Conservation (phyloP, 108 stramenopile genomes). For the Nannochloropsis granulata region DNA sequence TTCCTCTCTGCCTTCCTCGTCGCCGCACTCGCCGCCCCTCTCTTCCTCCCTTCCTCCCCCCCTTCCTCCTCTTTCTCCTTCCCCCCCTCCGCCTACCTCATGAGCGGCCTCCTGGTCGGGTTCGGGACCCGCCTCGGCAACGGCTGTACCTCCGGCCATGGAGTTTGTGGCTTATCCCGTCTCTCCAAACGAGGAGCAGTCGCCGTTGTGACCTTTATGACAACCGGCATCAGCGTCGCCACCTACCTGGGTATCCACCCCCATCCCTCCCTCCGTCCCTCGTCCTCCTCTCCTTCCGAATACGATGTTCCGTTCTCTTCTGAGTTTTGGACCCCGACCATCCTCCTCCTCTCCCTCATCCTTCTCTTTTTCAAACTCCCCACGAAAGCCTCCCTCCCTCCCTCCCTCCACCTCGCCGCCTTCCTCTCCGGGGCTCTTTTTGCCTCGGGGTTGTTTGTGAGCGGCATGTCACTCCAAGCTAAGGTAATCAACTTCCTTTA, state of each 20-base stretch:
- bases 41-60: too few relatives aligned
- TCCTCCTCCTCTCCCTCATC: not conserved
- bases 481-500: not conserved
- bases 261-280: not conserved
- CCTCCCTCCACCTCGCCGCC: not conserved
- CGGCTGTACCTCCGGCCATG: constrained; percentile 47
- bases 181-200: constrained; percentile 49
- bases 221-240: constrained; percentile 30
- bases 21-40: not conserved
- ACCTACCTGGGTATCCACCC: not conserved
- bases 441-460: not conserved
- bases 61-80: too few relatives aligned
- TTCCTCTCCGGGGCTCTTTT: not conserved
- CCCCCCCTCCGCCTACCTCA: not conserved
- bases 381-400: not conserved
- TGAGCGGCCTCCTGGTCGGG: constrained; percentile 34
- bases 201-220: constrained; percentile 60
- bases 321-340: not conserved
- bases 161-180: constrained; percentile 66
- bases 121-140: constrained; percentile 22
- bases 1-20: not conserved
- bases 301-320: not conserved
- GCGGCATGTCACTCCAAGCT: not conserved
- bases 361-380: not conserved
- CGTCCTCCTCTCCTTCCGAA: not conserved